These are phyloP conservation scores for Boletus bicolor DNA, from an alignment of 768 basidiomycete species.

Conservation along the genomic window DNA sequence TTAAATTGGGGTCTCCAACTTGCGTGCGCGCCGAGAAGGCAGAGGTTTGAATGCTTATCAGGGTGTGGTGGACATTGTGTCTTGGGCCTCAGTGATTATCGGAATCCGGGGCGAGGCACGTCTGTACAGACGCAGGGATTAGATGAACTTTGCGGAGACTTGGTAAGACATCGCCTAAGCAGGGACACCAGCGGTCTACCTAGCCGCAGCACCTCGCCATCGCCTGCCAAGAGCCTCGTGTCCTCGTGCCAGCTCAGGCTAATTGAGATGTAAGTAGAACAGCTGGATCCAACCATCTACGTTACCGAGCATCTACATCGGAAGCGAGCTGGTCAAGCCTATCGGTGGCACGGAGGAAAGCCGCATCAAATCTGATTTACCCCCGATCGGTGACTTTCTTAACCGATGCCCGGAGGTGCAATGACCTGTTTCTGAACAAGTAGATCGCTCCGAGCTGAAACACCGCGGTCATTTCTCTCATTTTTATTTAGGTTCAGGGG, in stretches of 20 bases:
- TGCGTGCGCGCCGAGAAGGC: background rate
- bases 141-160: background rate
- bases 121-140: background rate
- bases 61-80: background rate
- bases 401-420: background rate
- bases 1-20: background rate
- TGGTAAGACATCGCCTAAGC: background rate
- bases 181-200: background rate
- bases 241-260: background rate
- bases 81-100: background rate
- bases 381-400: background rate
- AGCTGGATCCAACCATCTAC: background rate
- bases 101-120: background rate
- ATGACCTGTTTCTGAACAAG: background rate
- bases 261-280: background rate
- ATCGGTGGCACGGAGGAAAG: background rate
- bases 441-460: slow-evolving; percentile 3
- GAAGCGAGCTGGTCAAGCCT: background rate
- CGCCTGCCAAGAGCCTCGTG: background rate
- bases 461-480: background rate
- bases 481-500: background rate
- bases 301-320: background rate
- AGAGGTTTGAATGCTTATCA: background rate
- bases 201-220: no score
- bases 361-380: background rate